Evolutionary conservation across 768 basidiomycete species (phyloP), one percentile per base, ranked within the genome.

Genomic region (Tulasnella sp.): DNA sequence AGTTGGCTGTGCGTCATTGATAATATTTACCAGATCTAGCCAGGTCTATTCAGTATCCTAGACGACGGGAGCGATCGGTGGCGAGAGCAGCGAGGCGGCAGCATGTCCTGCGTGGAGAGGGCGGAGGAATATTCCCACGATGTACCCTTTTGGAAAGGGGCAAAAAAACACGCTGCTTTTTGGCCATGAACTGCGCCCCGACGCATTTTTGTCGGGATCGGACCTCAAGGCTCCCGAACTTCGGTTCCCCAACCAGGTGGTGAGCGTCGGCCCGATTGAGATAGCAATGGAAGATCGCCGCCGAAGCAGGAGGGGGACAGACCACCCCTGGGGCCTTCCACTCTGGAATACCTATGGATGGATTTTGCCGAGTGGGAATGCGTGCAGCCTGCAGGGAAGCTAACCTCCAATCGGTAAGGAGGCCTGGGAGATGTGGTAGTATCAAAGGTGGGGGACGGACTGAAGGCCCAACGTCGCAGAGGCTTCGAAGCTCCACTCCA

Each of bases 191-290:
- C 58, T 64, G 58, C 58, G 58, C 29, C 58, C 58, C 58, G 58
- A 64, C 58, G 29, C 58, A 64, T 29, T 64, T 64, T 64, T 64
- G 58, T 64, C 58, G 58, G 58, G 58, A 64, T 64, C 58, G 58
- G 58, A 64, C 58, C 58, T 64, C 58, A 64, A 64, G 58, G 58
- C 58, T 49, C 58, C 58, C 58, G 58, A 64, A 64, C 58, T 64
- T 29, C 58, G 58, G 58, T 34, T 64, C 58, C 29, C 58, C 58
- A 25, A 64, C 58, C 58, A 64, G 22, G 9, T 42, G 42, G 42
- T 42, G 9, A 42, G 58, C 58, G 58, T 64, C 58, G 58, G 58
- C 58, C 58, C 58, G 58, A 64, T 64, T 64, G 58, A 64, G 58
- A 64, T 64, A 64, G 58, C 29, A 64, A 64, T 64, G 58, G 58